Evolutionary conservation across 1,284 basidiomycete genomes (phyloP), one percentile per base, ranked within the genome.

Genomic region (Veloporphyrellus conicus): DNA sequence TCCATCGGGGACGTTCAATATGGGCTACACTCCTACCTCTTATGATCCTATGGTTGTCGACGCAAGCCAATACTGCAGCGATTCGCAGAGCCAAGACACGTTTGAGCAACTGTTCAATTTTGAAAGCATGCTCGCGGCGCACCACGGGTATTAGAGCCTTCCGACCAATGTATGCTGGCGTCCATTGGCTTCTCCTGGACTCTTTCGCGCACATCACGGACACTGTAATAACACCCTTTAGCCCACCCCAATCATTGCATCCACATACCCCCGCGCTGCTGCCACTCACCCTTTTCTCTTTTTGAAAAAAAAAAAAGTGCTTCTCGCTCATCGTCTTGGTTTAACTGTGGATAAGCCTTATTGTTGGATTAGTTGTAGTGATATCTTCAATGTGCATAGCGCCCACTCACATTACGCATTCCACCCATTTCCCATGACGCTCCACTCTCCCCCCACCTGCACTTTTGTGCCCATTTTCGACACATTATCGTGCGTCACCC

Each of bases 301-400:
- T 38, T 18, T 28, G 43, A 41, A 20, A 36, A 53, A 48, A 55
- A 50, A 50, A 23, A 46, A 61, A 42, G 54, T 54, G 59, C 48
- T 47, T 39, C 44, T 19, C 25, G 35, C 49, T 48, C 41, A 43
- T 25, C 27, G 38, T 47, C 59, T 61, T 60, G 64, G 61, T 53
- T 63, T 55, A 50, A 56, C 14, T 66, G 61, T 67, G 64, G 64
- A 67, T 67, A 67, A 62, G 12, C 36, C 54, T n/a, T 58, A 53
- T 67, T 67, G 61, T 67, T 67, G 54, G 45, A 67, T 63, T 67
- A 63, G 57, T 49, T 63, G 61, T 63, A 63, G 61, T 62, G 49
- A 63, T 62, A 65, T 50, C 19, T 55, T 62, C 52, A 41, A 40
- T 63, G 64, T 66, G 44, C 51, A 67, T 66, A 61, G 41, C 52